These are phyloP conservation scores for Talaromyces sp. DNA, from an alignment of 2,329 filamentous ascomycete species.

Conservation along the genomic window DNA sequence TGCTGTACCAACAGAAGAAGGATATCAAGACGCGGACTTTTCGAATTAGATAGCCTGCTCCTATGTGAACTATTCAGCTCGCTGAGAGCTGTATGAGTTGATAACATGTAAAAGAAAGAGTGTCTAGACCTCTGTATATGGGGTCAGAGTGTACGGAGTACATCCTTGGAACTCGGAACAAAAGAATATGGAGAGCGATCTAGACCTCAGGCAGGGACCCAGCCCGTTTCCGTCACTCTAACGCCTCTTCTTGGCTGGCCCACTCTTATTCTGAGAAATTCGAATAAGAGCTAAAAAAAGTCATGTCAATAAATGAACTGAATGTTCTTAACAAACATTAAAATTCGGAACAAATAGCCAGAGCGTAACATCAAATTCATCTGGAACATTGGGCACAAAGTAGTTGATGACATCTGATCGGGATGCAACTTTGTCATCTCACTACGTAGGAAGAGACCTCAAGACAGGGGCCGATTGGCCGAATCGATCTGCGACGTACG, in stretches of 20 bases:
- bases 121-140: not conserved
- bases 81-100: not conserved
- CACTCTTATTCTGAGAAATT: not conserved
- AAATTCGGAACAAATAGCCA: not conserved
- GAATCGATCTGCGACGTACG: not conserved
- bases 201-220: conserved; percentile 4
- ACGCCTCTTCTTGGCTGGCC: conserved; percentile 5
- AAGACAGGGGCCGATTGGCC: not conserved
- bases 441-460: not conserved
- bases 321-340: not conserved
- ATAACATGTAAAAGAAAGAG: not conserved
- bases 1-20: conserved; percentile 14
- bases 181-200: not conserved
- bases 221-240: not conserved
- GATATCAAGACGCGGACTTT: not conserved
- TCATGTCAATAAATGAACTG: not conserved
- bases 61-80: not conserved
- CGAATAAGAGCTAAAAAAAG: not conserved
- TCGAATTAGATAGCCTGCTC: conserved; percentile 25
- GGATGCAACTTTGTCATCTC: not conserved
- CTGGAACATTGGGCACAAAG: not conserved
- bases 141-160: conserved; percentile 45
- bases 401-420: not conserved
- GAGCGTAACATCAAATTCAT: not conserved
- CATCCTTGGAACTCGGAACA: not conserved